These are phyloP conservation scores for Geosmithia morbida DNA, from an alignment of 2,329 filamentous ascomycete genomes.

Conservation along the genomic window DNA sequence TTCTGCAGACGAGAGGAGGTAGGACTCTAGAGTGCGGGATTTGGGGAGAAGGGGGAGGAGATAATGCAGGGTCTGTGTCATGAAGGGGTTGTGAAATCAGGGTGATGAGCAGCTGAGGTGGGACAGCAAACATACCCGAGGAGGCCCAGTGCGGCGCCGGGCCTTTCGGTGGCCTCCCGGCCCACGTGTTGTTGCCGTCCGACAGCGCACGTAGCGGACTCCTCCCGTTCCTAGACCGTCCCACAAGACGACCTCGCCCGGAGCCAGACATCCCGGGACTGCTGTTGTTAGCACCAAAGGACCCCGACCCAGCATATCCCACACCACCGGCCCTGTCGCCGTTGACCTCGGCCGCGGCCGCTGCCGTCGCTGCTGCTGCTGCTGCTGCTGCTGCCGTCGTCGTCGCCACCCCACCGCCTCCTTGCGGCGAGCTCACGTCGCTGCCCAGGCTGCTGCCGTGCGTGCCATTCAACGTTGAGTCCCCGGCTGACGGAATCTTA, in stretches of 20 bases:
- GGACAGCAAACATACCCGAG: conserved; percentile 23
- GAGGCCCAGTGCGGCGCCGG: conserved; percentile 29
- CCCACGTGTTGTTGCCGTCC: conserved; percentile 44
- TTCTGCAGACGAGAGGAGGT: no score
- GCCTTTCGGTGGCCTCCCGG: conserved; percentile 29
- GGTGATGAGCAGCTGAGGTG: background rate
- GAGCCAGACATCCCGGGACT: conserved; percentile 60
- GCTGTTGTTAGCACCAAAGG: conserved; percentile 29
- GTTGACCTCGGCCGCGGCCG: conserved; percentile 13
- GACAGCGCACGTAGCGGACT: conserved; percentile 46
- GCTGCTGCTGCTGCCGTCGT: no score
- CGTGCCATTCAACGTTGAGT: conserved; percentile 34
- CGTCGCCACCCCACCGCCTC: no score
- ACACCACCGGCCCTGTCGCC: conserved; percentile 10
- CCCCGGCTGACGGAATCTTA: conserved; percentile 85
- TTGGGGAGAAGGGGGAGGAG: no score
- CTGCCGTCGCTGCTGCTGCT: background rate
- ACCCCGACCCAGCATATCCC: conserved; percentile 24
- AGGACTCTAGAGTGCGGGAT: no score
- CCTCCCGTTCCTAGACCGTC: conserved; percentile 48
- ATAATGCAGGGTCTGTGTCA: no score
- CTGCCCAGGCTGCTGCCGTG: conserved; percentile 15
- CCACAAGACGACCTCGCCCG: conserved; percentile 62
- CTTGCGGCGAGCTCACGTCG: conserved; percentile 23
- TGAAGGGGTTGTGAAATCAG: background rate